These are phyloP conservation scores for Wakefieldia striispora DNA, from an alignment of 768 basidiomycete genomes.

Conservation along the genomic window DNA sequence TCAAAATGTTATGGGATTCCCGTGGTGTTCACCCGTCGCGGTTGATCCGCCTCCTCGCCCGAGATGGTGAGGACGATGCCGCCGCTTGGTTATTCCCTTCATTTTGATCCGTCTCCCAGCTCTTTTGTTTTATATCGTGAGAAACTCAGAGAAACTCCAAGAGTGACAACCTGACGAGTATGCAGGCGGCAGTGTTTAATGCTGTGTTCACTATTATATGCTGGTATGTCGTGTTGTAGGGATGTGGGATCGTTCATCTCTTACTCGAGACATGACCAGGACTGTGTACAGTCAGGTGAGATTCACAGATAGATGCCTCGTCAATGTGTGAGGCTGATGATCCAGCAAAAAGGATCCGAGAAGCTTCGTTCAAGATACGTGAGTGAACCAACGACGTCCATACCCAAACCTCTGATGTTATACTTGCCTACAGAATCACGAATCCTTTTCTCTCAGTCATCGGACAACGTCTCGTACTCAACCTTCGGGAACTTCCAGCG, in stretches of 20 bases:
- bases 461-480: too few relatives aligned
- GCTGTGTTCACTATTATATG: slow-evolving; percentile 10
- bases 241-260: background rate
- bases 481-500: too few relatives aligned
- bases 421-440: too few relatives aligned
- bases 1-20: background rate
- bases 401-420: too few relatives aligned
- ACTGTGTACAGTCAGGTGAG: slow-evolving; percentile 10
- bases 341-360: background rate
- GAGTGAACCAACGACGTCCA: too few relatives aligned
- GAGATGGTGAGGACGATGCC: slow-evolving; percentile 26
- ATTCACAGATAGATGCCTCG: background rate
- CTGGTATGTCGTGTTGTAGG: slow-evolving; percentile 11
- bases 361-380: too few relatives aligned
- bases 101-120: slow-evolving; percentile 4
- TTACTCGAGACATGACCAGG: slow-evolving; percentile 5
- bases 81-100: background rate
- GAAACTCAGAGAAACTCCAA: background rate
- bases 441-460: too few relatives aligned
- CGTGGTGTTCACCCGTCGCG: background rate
- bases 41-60: slow-evolving; percentile 15
- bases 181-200: background rate
- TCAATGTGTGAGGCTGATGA: too few relatives aligned
- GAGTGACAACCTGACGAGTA: background rate
- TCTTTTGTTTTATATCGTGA: slow-evolving; percentile 16